Evolutionary conservation across 441 rosid genomes (phyloP).

Genomic region (Syzygium syzygioides): DNA sequence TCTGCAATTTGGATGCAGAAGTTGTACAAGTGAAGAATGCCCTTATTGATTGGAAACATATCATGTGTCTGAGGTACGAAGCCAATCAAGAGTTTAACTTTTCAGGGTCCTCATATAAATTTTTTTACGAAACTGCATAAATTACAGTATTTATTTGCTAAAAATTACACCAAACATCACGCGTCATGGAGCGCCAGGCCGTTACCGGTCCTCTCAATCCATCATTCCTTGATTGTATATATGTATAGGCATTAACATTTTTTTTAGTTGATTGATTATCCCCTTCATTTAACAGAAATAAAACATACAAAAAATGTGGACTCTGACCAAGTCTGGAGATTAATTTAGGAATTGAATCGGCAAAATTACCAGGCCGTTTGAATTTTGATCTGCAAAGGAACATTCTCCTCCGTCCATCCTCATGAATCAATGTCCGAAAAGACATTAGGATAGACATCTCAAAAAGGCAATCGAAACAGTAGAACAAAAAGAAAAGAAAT

Average conservation of each 20-base stretch:
- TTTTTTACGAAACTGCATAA: not conserved
- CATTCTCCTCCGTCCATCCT: not conserved
- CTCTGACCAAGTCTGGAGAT: not conserved
- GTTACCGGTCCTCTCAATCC: not conserved
- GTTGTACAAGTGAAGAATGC: not conserved
- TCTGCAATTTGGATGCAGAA: not conserved
- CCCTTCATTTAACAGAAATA: not conserved
- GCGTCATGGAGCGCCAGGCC: too few relatives aligned
- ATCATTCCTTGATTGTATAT: not conserved
- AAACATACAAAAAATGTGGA: not conserved
- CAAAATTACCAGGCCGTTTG: not conserved
- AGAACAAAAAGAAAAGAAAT: not conserved
- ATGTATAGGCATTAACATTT: not conserved
- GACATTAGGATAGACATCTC: not conserved
- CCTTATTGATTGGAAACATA: not conserved
- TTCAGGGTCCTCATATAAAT: not conserved
- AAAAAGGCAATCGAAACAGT: not conserved
- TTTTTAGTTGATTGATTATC: not conserved
- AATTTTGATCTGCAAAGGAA: not conserved
- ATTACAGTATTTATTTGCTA: not conserved
- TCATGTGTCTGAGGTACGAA: not conserved
- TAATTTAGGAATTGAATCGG: not conserved
- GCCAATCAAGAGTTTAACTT: not conserved
- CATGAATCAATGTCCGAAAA: not conserved
- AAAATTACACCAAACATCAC: not conserved